Percentiles rank a stretch among this genome's conserved stretches.
Evolutionary conservation across 202 grass and related monocot species (phyloP).

Genomic region (Brachypodium distachyon): DNA sequence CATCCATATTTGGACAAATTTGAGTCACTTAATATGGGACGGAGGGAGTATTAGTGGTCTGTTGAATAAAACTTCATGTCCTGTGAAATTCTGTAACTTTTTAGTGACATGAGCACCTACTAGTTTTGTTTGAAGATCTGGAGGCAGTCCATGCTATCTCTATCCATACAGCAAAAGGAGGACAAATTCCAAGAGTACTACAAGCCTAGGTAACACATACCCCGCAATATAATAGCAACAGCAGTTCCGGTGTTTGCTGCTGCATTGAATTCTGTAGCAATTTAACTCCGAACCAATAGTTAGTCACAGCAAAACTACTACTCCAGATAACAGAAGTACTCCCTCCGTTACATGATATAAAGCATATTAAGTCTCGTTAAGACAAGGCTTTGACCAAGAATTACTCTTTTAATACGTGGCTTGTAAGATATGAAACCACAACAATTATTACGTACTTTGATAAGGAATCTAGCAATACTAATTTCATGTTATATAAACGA

Average conservation of each 20-base stretch:
- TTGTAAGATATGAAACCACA: too few relatives aligned
- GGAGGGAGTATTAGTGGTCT: not conserved
- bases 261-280: not conserved
- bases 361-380: too few relatives aligned
- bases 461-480: too few relatives aligned
- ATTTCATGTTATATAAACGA: too few relatives aligned
- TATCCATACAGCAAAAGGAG: not conserved
- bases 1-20: too few relatives aligned
- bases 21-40: too few relatives aligned
- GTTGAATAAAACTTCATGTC: not conserved
- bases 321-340: not conserved
- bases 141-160: not conserved
- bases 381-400: too few relatives aligned
- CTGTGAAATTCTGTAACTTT: not conserved
- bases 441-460: too few relatives aligned
- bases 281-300: too few relatives aligned
- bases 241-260: not conserved
- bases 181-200: not conserved
- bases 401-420: too few relatives aligned
- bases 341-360: too few relatives aligned
- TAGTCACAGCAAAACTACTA: too few relatives aligned
- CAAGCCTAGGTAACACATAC: constrained; percentile 8
- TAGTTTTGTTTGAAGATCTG: not conserved
- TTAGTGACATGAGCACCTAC: not conserved
- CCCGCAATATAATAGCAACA: not conserved